A percentile compares a stretch with the other conserved stretches of the same genome.
Conservation (phyloP, 75 land plant species). For the Pinus taeda region DNA sequence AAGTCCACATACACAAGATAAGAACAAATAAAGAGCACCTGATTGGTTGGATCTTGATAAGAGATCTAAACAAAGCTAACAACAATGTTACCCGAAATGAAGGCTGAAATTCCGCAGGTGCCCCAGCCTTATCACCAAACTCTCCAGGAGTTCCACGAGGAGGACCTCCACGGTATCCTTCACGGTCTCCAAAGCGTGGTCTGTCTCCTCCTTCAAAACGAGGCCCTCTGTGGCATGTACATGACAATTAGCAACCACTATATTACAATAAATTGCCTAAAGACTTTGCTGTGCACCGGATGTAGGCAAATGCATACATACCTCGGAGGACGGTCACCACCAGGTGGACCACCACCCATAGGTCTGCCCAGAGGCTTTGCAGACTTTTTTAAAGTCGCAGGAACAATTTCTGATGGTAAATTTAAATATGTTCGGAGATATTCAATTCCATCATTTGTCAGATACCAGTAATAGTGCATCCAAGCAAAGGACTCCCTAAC, state of each 20-base stretch:
- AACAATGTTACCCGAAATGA: conserved; percentile 32
- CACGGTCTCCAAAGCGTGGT: conserved; percentile 49
- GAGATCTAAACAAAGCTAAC: not conserved
- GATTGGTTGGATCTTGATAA: not conserved
- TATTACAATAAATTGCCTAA: not conserved
- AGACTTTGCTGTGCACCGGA: not conserved
- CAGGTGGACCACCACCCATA: conserved; percentile 45
- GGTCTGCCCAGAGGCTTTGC: conserved; percentile 44
- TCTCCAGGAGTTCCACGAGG: conserved; percentile 25
- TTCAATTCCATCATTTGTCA: conserved; percentile 57
- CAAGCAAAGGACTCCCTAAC: conserved; percentile 55
- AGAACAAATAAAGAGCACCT: not conserved
- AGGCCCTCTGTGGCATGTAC: conserved; percentile 30
- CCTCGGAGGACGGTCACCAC: conserved; percentile 45
- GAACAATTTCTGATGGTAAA: conserved; percentile 49
- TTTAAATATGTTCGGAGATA: conserved; percentile 37
- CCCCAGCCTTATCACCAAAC: conserved; percentile 50
- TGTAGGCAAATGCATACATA: not conserved
- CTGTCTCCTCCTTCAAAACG: conserved; percentile 51
- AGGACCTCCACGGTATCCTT: conserved; percentile 51
- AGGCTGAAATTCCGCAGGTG: conserved; percentile 46
- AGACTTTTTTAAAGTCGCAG: conserved; percentile 52
- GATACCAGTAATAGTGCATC: conserved; percentile 58
- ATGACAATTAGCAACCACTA: not conserved
- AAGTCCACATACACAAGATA: too few relatives aligned